These are phyloP conservation scores for Nicotiana undulata DNA, from an alignment of 257 asterid genomes.

Conservation along the genomic window DNA sequence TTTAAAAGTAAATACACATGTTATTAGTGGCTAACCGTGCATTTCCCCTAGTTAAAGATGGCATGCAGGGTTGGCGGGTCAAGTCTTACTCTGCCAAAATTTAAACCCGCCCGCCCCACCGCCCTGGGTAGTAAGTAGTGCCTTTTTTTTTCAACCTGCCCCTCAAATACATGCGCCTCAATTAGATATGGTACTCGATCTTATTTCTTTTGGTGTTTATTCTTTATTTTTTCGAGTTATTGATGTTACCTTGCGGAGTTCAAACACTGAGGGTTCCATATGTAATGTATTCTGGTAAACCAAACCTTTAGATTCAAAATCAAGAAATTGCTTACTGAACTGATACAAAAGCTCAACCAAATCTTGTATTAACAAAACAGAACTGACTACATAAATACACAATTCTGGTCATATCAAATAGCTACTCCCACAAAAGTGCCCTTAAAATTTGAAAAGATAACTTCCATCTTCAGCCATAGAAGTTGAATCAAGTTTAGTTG, in stretches of 20 bases:
- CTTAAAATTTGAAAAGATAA: neutral
- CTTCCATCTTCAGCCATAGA: neutral
- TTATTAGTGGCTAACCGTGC: too few relatives aligned
- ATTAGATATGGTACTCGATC: neutral
- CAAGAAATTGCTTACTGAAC: neutral
- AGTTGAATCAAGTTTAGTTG: slow-evolving; percentile 26
- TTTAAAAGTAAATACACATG: too few relatives aligned
- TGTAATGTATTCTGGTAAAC: neutral
- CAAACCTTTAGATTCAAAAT: neutral
- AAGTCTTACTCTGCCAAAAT: too few relatives aligned
- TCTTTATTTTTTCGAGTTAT: neutral
- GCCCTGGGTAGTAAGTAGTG: too few relatives aligned
- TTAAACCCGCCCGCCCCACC: too few relatives aligned
- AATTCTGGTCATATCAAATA: neutral
- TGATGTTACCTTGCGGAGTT: neutral
- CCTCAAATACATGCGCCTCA: too few relatives aligned
- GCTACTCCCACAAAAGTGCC: neutral
- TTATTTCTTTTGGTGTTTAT: neutral
- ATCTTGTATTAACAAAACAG: neutral
- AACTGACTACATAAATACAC: neutral
- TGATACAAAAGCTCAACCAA: neutral
- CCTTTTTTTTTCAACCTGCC: too few relatives aligned
- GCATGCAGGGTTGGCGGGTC: too few relatives aligned
- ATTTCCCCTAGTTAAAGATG: too few relatives aligned
- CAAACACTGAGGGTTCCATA: neutral